Evolutionary conservation across 768 basidiomycete species (phyloP).

Genomic region (Trametes sanguinea): DNA sequence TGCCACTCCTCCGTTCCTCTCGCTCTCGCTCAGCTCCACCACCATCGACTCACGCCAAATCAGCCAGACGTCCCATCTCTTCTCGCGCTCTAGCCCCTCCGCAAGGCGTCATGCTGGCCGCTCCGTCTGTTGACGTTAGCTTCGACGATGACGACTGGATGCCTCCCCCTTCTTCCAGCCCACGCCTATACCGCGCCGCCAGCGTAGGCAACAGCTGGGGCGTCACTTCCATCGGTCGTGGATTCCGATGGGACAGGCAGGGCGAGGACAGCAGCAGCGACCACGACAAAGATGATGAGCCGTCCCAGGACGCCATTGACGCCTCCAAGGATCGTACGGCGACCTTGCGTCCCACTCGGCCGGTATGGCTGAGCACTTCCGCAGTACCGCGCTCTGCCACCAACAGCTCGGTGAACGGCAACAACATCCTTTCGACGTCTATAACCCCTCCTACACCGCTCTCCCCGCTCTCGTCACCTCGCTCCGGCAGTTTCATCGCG

Average conservation of each 20-base stretch:
- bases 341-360: constrained; percentile 20
- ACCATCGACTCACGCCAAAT: constrained; percentile 22
- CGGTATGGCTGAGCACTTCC: constrained; percentile 26
- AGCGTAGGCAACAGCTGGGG: constrained; percentile 82
- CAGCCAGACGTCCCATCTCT: constrained; percentile 3
- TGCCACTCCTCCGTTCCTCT: constrained; percentile 22
- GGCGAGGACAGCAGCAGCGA: constrained; percentile 33
- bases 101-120: constrained; percentile 34
- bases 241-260: constrained; percentile 68
- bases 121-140: constrained; percentile 56
- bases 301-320: constrained; percentile 5
- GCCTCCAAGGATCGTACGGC: constrained; percentile 9
- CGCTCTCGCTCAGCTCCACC: constrained; percentile 36
- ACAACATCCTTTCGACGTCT: constrained; percentile 18
- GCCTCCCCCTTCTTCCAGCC: constrained; percentile 45
- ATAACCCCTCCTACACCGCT: constrained; percentile 10
- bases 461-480: constrained; percentile 12
- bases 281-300: constrained; percentile 15
- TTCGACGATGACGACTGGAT: constrained; percentile 75
- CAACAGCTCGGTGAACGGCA: constrained; percentile 1
- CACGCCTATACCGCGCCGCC: constrained; percentile 55
- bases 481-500: constrained; percentile 23
- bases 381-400: constrained; percentile 21
- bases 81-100: constrained; percentile 21
- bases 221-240: constrained; percentile 81